These are phyloP conservation scores for Hymenoscyphus linearis DNA, from an alignment of 2,329 filamentous ascomycete genomes.

Conservation along the genomic window DNA sequence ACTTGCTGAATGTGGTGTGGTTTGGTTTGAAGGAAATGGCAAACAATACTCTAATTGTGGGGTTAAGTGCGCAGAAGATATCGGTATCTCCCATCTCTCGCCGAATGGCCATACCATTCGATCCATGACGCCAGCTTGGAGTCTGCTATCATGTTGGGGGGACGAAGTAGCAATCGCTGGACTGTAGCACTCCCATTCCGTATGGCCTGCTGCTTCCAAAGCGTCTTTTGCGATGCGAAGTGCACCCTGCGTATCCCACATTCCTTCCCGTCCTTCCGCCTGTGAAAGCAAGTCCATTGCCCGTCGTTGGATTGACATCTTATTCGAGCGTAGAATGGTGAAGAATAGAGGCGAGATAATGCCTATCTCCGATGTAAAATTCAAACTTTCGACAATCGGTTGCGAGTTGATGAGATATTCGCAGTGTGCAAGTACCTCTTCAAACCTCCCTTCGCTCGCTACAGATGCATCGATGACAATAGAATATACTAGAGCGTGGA, in stretches of 20 bases:
- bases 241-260: constrained; percentile 27
- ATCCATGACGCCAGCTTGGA: constrained; percentile 12
- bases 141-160: constrained; percentile 10
- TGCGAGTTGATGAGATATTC: constrained; percentile 15
- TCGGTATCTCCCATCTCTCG: constrained; percentile 12
- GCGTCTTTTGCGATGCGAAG: constrained; percentile 16
- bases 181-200: constrained; percentile 2
- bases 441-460: constrained; percentile 15
- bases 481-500: constrained; percentile 21
- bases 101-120: constrained; percentile 21
- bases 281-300: constrained; percentile 20
- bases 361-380: constrained; percentile 23
- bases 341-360: constrained; percentile 28
- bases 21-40: constrained; percentile 2
- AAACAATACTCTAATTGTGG: constrained; percentile 5
- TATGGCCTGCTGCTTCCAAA: constrained; percentile 8
- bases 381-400: constrained; percentile 4
- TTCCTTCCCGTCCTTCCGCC: constrained; percentile 25
- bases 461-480: constrained; percentile 17
- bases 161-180: constrained; percentile 7
- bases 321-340: constrained; percentile 17
- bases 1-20: constrained; percentile 1
- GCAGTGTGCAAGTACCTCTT: constrained; percentile 23
- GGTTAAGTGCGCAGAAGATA: constrained; percentile 3
- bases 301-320: constrained; percentile 11